Evolutionary conservation across 805 yeast species (phyloP).

Genomic region (Candida oleophila): DNA sequence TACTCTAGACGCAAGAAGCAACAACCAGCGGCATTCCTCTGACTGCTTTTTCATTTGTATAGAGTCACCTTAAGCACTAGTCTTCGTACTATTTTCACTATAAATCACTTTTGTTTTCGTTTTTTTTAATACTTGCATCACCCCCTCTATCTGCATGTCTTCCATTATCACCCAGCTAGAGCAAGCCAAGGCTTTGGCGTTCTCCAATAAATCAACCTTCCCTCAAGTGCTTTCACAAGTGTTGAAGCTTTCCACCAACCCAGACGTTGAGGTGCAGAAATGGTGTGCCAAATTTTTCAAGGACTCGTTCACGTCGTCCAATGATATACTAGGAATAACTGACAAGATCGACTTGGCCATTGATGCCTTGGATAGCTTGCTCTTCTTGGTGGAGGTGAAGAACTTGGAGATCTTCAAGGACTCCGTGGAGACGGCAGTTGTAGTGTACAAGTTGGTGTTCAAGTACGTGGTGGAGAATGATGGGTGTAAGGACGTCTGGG

Average conservation of each 20-base stretch:
- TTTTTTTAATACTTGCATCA: background rate
- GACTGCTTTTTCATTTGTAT: too few relatives aligned
- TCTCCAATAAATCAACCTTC: slow-evolving; percentile 27
- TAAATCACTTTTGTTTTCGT: background rate
- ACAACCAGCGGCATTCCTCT: too few relatives aligned
- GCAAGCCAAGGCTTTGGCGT: slow-evolving; percentile 38
- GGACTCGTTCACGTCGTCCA: slow-evolving; percentile 34
- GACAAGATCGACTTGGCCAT: slow-evolving; percentile 40
- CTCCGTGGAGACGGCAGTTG: slow-evolving; percentile 34
- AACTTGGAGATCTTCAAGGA: slow-evolving; percentile 31
- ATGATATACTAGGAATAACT: slow-evolving; percentile 20
- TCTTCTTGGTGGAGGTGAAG: slow-evolving; percentile 23
- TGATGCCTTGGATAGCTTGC: slow-evolving; percentile 35
- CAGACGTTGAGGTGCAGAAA: slow-evolving; percentile 30
- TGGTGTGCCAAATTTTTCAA: slow-evolving; percentile 43
- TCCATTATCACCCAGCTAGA: slow-evolving; percentile 30
- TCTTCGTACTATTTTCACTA: too few relatives aligned
- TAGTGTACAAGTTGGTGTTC: slow-evolving; percentile 46
- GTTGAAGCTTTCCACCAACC: slow-evolving; percentile 34
- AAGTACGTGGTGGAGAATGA: slow-evolving; percentile 47
- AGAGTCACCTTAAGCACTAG: too few relatives aligned
- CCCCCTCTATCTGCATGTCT: slow-evolving; percentile 1
- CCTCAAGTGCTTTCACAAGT: slow-evolving; percentile 46
- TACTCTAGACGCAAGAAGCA: too few relatives aligned
- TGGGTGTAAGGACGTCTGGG: slow-evolving; percentile 53